These are phyloP conservation scores for Ceratobasidium papillatum DNA, from an alignment of 1,284 basidiomycete species.

Conservation along the genomic window DNA sequence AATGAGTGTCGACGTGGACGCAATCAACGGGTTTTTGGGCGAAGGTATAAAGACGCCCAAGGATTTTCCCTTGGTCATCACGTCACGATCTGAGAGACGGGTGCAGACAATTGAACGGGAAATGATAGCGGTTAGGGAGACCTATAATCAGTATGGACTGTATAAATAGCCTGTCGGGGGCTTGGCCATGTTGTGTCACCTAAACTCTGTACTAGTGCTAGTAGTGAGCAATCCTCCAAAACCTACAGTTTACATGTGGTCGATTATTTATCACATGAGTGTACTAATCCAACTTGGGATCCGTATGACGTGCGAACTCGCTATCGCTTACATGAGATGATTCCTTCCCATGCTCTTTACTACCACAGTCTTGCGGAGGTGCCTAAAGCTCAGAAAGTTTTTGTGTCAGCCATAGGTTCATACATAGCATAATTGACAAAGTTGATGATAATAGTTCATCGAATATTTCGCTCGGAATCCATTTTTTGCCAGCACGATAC, in stretches of 20 bases:
- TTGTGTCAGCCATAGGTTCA: neutral
- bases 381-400: neutral
- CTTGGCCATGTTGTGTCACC: too few relatives aligned
- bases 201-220: too few relatives aligned
- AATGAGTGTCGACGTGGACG: neutral
- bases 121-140: conserved; percentile 10
- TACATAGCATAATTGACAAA: too few relatives aligned
- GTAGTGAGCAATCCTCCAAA: too few relatives aligned
- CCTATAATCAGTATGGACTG: conserved; percentile 1
- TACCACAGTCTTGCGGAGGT: neutral
- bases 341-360: neutral
- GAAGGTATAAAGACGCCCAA: neutral
- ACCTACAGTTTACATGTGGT: too few relatives aligned
- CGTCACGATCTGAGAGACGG: conserved; percentile 8
- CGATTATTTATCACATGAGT: neutral
- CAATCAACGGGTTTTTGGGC: neutral
- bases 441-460: neutral
- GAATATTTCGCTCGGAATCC: neutral
- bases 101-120: conserved; percentile 11
- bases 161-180: neutral
- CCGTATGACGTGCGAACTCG: conserved; percentile 2
- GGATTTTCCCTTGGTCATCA: conserved; percentile 8
- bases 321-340: neutral
- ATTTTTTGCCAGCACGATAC: neutral
- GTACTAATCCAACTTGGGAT: neutral